Conservation (phyloP, 2,329 filamentous ascomycete species). For the Stagonosporopsis chrysanthemi region DNA sequence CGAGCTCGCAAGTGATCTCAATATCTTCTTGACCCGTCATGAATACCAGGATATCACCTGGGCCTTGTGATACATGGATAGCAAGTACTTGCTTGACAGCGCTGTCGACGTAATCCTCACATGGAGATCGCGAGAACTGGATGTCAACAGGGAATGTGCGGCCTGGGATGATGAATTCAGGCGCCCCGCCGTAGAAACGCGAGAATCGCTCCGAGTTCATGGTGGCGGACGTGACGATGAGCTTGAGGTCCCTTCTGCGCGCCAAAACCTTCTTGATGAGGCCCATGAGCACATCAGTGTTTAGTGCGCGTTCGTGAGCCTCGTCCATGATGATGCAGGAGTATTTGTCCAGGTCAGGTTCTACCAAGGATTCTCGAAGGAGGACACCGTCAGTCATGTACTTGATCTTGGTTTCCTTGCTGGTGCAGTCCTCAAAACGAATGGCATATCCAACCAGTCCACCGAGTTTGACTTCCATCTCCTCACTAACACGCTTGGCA, state of each 20-base stretch:
- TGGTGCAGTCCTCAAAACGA: slow-evolving; percentile 97
- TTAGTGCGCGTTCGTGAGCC: slow-evolving; percentile 93
- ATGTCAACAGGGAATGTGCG: slow-evolving; percentile 97
- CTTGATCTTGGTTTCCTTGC: slow-evolving; percentile 93
- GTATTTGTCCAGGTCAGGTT: slow-evolving; percentile 92
- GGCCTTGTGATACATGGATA: slow-evolving; percentile 93
- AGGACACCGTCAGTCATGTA: slow-evolving; percentile 99
- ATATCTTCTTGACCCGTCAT: slow-evolving; percentile 99
- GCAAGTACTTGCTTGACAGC: slow-evolving; percentile 94
- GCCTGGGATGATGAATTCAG: slow-evolving; percentile 95
- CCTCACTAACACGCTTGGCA: slow-evolving; percentile 95
- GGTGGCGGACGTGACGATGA: slow-evolving; percentile 97
- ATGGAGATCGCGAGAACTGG: slow-evolving; percentile 92
- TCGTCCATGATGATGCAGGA: slow-evolving; percentile 99
- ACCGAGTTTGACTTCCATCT: slow-evolving; percentile 94
- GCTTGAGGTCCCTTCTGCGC: slow-evolving; percentile 85
- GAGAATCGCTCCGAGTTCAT: slow-evolving; percentile 98
- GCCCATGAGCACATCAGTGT: slow-evolving; percentile 97
- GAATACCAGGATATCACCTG: slow-evolving; percentile 95
- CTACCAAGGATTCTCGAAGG: slow-evolving; percentile 89
- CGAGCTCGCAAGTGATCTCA: slow-evolving; percentile 91
- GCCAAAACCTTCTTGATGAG: slow-evolving; percentile 96
- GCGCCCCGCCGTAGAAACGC: slow-evolving; percentile 93
- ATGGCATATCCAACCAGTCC: slow-evolving; percentile 94
- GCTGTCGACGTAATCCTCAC: slow-evolving; percentile 97